Percentiles rank a stretch among this genome's conserved stretches.
Evolutionary conservation across 306 rosid genomes (phyloP).

Genomic region (Arachis hypogaea): DNA sequence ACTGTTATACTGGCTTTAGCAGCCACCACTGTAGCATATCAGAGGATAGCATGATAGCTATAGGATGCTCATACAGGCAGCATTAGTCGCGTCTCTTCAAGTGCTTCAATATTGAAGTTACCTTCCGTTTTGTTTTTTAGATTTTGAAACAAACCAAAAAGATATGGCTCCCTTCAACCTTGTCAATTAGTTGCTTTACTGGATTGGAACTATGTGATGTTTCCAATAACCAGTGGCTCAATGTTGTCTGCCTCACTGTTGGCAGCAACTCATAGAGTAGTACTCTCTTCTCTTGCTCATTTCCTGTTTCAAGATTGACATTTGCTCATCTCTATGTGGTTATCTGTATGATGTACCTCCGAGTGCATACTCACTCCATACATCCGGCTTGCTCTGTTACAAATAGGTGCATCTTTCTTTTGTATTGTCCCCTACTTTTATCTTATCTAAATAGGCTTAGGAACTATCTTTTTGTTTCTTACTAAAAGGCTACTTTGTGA

Average conservation of each 20-base stretch:
- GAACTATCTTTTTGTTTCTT: slow-evolving; percentile 6
- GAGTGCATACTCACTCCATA: neutral
- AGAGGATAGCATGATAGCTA: neutral
- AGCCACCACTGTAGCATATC: neutral
- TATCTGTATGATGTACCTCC: neutral
- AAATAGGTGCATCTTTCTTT: neutral
- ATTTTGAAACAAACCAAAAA: neutral
- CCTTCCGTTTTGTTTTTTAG: neutral
- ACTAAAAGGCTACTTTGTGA: slow-evolving; percentile 5
- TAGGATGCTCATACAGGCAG: neutral
- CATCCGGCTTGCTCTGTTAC: neutral
- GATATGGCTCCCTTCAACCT: neutral
- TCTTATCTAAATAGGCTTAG: neutral
- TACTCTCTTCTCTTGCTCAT: neutral
- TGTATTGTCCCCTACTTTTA: neutral
- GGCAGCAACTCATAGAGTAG: slow-evolving; percentile 7
- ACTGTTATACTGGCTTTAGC: slow-evolving; percentile 24
- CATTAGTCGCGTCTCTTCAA: neutral
- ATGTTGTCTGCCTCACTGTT: neutral
- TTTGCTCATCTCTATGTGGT: neutral
- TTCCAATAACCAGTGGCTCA: neutral
- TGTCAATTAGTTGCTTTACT: neutral
- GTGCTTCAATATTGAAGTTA: neutral
- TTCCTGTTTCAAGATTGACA: neutral
- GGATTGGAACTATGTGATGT: slow-evolving; percentile 11